These are phyloP conservation scores for Ramularia endophylla DNA, from an alignment of 2,329 filamentous ascomycete species.

Conservation along the genomic window DNA sequence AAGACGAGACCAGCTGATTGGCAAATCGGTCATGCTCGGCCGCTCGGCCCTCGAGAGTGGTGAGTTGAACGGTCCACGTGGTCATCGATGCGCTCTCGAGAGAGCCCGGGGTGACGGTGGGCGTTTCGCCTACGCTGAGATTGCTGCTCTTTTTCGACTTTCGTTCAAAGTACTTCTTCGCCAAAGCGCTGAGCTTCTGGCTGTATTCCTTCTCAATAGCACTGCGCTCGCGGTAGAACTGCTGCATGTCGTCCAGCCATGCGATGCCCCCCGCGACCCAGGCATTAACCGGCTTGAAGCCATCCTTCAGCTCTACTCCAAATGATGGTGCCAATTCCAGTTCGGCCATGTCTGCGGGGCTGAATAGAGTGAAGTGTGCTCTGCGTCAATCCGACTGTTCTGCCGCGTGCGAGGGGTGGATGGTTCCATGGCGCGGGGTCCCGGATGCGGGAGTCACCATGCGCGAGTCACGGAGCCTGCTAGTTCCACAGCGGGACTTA, in stretches of 20 bases:
- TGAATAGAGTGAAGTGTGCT: background rate
- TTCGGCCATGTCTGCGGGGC: conserved; percentile 59
- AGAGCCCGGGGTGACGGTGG: conserved; percentile 87
- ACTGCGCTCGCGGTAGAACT: conserved; percentile 93
- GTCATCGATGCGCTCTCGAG: conserved; percentile 95
- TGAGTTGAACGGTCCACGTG: conserved; percentile 93
- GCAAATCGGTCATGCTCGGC: conserved; percentile 83
- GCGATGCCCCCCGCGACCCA: conserved; percentile 85
- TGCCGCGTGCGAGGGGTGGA: background rate
- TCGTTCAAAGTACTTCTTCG: conserved; percentile 96
- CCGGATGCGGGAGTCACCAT: conserved; percentile 1
- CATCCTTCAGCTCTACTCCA: conserved; percentile 95
- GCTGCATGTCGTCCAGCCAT: conserved; percentile 95
- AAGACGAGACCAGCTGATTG: conserved; percentile 67
- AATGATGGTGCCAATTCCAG: conserved; percentile 80
- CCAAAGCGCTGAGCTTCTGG: conserved; percentile 75
- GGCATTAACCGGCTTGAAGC: conserved; percentile 87
- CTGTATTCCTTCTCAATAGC: conserved; percentile 96
- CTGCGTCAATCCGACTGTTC: background rate
- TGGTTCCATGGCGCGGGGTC: background rate
- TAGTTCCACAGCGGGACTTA: no score
- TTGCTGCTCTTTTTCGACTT: conserved; percentile 84
- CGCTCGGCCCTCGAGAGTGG: conserved; percentile 79
- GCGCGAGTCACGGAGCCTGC: background rate
- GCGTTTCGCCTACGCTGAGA: conserved; percentile 89